Base-by-base conservation (phyloP, 2,329 filamentous ascomycete species). In the Colletotrichum australisinense region DNA sequence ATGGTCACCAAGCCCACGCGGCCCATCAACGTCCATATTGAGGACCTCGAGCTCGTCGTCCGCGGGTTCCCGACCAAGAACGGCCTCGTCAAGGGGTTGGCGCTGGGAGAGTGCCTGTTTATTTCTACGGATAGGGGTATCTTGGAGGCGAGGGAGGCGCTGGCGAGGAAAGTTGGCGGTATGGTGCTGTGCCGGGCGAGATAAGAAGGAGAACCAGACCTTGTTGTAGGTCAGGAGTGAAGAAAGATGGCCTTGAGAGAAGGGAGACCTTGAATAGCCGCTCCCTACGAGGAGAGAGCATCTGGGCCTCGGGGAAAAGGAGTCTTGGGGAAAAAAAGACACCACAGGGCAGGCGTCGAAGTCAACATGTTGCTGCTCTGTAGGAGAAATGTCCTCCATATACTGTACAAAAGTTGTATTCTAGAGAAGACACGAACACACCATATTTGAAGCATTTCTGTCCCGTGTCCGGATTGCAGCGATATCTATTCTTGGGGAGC, bases 101-200 rank as follows among this genome's bases (percentile, higher is more conserved):
- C 89, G 74, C 86, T 97, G 16, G 95, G 95, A 69, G 95, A 98
- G 87, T 93, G 91, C 80, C 84, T 98, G 80, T 96, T 95, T 79
- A 79, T 98, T 63, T 90, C 88, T 16, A 98, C 95, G 22, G 92
- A 95, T 79, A 84, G 87, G 76, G 95, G 95, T 1, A 88, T 97
- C 11, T 80, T 98, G 79, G 95, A 98, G 86, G 88, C 91, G 30
- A 88, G 95, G 77, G 95, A 98, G 83, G 96, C 94, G 73, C 87
- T 97, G 69, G 92, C 93, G 81, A 92, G 91, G 86, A 93, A 91
- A 84, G 85, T 95, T 24, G 95, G 95, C n/a, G 95, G 95, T 0
- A 82, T 95, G 83, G 86, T 95, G 73, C 83, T 98, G 69, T 97
- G 93, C 84, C 88, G 94, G 69, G 91, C 93, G 22, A 86, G 84